These are phyloP conservation scores for Beauveria medogensis DNA, from an alignment of 2,329 filamentous ascomycete genomes.

Conservation along the genomic window DNA sequence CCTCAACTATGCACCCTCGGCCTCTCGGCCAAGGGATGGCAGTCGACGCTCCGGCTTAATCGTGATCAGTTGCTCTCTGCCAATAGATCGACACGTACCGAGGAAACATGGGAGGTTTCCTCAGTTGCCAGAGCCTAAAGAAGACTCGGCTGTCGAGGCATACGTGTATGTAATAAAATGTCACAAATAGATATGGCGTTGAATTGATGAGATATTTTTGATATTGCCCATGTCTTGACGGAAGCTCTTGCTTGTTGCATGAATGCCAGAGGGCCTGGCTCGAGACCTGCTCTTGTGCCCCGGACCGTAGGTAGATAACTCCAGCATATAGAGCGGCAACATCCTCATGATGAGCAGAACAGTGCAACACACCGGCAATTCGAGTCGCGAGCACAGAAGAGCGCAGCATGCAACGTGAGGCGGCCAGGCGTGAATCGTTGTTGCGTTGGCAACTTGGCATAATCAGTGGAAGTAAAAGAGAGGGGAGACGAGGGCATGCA, in stretches of 20 bases:
- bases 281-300: conserved; percentile 4
- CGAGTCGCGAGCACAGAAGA: not conserved
- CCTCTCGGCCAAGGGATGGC: conserved; percentile 73
- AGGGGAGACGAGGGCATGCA: not conserved
- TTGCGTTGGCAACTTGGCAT: no score
- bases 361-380: not conserved
- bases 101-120: conserved; percentile 58
- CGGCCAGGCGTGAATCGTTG: not conserved
- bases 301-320: not conserved
- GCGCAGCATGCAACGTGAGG: not conserved
- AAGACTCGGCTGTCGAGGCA: conserved; percentile 47
- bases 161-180: conserved; percentile 14
- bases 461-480: not conserved
- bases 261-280: not conserved
- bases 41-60: conserved; percentile 99
- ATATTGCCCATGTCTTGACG: not conserved
- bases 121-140: conserved; percentile 52
- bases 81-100: conserved; percentile 66
- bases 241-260: not conserved
- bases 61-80: conserved; percentile 81
- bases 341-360: not conserved
- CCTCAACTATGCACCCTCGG: conserved; percentile 75
- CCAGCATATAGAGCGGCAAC: not conserved
- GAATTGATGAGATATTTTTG: not conserved
- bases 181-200: conserved; percentile 2